Base-by-base conservation (phyloP, 2,329 filamentous ascomycete genomes). In the Stagonosporopsis chrysanthemi region DNA sequence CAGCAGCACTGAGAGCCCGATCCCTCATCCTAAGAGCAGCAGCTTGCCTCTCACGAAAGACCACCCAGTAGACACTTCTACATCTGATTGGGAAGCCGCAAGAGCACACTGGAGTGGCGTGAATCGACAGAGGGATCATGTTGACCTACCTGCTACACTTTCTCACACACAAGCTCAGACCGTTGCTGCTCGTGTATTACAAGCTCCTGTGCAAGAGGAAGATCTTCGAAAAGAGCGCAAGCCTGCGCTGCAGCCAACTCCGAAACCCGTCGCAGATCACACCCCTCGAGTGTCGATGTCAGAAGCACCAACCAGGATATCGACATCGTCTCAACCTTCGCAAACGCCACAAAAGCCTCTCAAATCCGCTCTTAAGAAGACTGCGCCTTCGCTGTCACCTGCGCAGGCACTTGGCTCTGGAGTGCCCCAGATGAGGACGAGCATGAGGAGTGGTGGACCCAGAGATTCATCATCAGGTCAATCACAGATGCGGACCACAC, bases 41-140 rank as follows among this genome's bases (percentile, higher is more conserved):
- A 23, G 42, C 6, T 53, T 26, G 12, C 7, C 19, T 15, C 9
- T 14, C 26, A 52, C 35, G 3, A 56, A 62, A 2, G 53, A 62
- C 1, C 51, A 48, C 12, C 46, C 56, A 24, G 60, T 62, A 12
- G 46, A 53, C 23, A 61, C 62, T 3, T 53, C 61, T 4, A 56
- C 60, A n/a, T 78, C 81, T 58, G 85, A 89, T 52, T 92, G 89
- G 90, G 85, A 87, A 60, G 82, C 84, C 50, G 84, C 88, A 15
- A 90, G 89, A 66, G 79, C 84, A 0, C 91, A 89, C 66, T 92
- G 89, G 90, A 86, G 83, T 60, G 84, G 85, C 48, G 75, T 92
- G 6, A 87, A 83, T 7, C 79, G 81, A 1, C 84, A 89, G 29
- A 86, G 88, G 68, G 84, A 87, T 40, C 83, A 83, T 6, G 60